Conservation (phyloP, 306 rosid genomes). For the Quercus bicolor region DNA sequence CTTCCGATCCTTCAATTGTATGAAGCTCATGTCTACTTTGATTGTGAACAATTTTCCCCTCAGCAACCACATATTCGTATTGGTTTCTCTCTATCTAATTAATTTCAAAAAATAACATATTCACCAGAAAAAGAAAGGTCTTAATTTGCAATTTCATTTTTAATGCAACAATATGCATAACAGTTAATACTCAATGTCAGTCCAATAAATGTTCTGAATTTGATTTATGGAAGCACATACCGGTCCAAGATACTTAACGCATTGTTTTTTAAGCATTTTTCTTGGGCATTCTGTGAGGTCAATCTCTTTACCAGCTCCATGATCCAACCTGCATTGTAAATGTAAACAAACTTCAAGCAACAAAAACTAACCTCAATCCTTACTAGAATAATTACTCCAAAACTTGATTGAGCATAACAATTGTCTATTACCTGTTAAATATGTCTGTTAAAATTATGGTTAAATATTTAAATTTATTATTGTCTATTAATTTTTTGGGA, state of each 20-base stretch:
- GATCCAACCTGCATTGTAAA: constrained; percentile 60
- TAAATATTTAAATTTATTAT: no score
- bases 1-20: constrained; percentile 37
- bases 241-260: constrained; percentile 92
- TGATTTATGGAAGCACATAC: constrained; percentile 42
- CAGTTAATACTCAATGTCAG: not conserved
- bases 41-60: constrained; percentile 62
- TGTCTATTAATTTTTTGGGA: no score
- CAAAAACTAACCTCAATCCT: not conserved
- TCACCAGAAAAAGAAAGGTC: not conserved
- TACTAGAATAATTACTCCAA: no score
- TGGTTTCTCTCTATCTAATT: constrained; percentile 77
- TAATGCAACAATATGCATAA: constrained; percentile 1
- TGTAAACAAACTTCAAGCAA: not conserved
- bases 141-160: not conserved
- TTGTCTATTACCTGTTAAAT: no score
- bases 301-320: constrained; percentile 77
- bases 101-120: constrained; percentile 1
- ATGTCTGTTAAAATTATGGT: no score
- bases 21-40: constrained; percentile 60
- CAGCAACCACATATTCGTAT: constrained; percentile 51
- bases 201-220: not conserved
- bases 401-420: no score
- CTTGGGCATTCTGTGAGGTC: constrained; percentile 59
- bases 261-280: constrained; percentile 61